Conservation (phyloP, 345 rosid species). For the Populus nigra region DNA sequence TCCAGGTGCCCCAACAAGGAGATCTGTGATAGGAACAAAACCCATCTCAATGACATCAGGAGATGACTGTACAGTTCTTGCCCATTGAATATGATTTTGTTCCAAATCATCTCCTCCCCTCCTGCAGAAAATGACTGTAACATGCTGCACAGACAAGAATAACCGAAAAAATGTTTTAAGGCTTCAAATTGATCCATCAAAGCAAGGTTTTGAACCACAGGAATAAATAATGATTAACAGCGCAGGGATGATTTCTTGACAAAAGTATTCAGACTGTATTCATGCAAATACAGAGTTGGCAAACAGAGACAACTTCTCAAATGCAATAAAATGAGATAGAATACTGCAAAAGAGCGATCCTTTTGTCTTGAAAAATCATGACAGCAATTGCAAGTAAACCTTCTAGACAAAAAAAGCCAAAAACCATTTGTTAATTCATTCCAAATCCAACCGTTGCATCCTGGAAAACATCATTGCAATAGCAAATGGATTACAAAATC, state of each 20-base stretch:
- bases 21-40: constrained; percentile 57
- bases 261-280: not conserved
- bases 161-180: constrained; percentile 15
- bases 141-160: constrained; percentile 45
- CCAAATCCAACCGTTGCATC: not conserved
- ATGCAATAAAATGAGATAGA: not conserved
- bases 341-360: not conserved
- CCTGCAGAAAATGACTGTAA: constrained; percentile 67
- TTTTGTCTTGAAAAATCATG: not conserved
- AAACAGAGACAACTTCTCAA: not conserved
- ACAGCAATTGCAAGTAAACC: not conserved
- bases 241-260: not conserved
- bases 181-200: not conserved
- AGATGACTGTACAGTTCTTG: constrained; percentile 52
- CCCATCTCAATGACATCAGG: constrained; percentile 76
- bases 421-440: not conserved
- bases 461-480: not conserved
- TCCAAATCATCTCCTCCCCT: constrained; percentile 83
- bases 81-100: constrained; percentile 60
- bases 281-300: not conserved
- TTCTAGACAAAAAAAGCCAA: not conserved
- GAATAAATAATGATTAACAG: not conserved
- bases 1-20: constrained; percentile 55
- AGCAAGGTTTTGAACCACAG: not conserved
- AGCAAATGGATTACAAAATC: not conserved